Conservation (phyloP, 148 eudicot species). For the Salicornia ramosissima region DNA sequence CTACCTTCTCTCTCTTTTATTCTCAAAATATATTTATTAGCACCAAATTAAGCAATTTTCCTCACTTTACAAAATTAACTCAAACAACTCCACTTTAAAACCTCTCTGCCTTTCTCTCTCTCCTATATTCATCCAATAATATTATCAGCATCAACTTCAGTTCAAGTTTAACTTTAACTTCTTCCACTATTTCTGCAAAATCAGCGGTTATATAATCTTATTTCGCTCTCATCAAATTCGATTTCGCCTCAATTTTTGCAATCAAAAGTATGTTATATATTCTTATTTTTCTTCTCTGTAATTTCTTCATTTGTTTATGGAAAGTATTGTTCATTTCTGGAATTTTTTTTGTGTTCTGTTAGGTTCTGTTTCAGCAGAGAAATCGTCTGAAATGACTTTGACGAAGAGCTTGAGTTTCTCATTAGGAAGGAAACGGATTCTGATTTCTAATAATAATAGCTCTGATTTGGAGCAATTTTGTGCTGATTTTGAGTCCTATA, state of each 20-base stretch:
- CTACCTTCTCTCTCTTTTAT: neutral
- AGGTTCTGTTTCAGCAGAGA: neutral
- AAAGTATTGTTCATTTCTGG: neutral
- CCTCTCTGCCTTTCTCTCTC: neutral
- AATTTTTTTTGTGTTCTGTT: neutral
- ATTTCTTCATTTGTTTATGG: neutral
- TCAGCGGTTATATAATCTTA: conserved; percentile 26
- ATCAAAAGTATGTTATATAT: neutral
- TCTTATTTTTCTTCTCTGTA: neutral
- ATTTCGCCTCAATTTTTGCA: neutral
- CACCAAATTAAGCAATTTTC: conserved; percentile 3
- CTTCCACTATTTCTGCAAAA: neutral
- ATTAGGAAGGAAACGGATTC: conserved; percentile 61
- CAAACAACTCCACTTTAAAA: conserved; percentile 1
- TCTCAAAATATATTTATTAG: neutral
- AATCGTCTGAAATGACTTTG: conserved; percentile 33
- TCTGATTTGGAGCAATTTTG: conserved; percentile 29
- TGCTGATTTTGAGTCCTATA: conserved; percentile 28
- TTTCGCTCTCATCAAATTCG: conserved; percentile 10
- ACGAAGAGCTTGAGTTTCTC: conserved; percentile 48
- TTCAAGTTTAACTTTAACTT: neutral
- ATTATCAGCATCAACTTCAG: no score
- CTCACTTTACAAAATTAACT: conserved; percentile 12
- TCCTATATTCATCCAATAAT: no score
- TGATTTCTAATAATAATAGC: conserved; percentile 30